Percentiles rank a stretch among this genome's conserved stretches.
Conservation (phyloP, 306 rosid genomes). For the Pyrus communis region DNA sequence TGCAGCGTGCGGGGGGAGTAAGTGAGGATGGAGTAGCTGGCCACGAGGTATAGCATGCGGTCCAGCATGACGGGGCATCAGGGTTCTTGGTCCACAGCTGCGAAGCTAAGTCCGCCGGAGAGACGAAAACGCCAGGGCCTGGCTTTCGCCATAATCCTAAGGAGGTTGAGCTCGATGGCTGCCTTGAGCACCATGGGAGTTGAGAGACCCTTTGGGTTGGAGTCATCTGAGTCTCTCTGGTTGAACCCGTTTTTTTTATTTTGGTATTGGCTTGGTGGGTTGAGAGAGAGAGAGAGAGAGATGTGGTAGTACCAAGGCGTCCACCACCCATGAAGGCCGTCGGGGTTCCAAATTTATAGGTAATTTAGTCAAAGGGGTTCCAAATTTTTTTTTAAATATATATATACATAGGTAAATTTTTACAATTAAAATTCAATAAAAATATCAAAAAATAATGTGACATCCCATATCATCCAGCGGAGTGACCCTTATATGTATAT, state of each 20-base stretch:
- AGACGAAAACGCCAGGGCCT: constrained; percentile 49
- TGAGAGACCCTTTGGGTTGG: too few species aligned
- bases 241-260: constrained; percentile 44
- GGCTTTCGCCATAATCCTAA: constrained; percentile 64
- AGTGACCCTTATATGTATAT: too few species aligned
- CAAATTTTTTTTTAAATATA: too few species aligned
- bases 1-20: constrained; percentile 27
- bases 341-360: too few species aligned
- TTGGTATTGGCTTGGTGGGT: neutral
- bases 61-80: constrained; percentile 60
- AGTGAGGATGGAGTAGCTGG: constrained; percentile 62
- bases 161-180: constrained; percentile 67
- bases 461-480: too few species aligned
- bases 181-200: constrained; percentile 81
- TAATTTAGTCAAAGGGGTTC: too few species aligned
- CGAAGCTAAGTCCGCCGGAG: constrained; percentile 49
- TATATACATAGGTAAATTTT: too few species aligned
- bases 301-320: too few species aligned
- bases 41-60: constrained; percentile 69
- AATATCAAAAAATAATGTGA: too few species aligned
- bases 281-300: neutral
- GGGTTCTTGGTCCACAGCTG: constrained; percentile 63
- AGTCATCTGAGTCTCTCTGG: constrained; percentile 58
- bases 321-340: too few species aligned
- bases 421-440: too few species aligned